These are phyloP conservation scores for Coffea humblotiana DNA, from an alignment of 305 asterid genomes.

Conservation along the genomic window DNA sequence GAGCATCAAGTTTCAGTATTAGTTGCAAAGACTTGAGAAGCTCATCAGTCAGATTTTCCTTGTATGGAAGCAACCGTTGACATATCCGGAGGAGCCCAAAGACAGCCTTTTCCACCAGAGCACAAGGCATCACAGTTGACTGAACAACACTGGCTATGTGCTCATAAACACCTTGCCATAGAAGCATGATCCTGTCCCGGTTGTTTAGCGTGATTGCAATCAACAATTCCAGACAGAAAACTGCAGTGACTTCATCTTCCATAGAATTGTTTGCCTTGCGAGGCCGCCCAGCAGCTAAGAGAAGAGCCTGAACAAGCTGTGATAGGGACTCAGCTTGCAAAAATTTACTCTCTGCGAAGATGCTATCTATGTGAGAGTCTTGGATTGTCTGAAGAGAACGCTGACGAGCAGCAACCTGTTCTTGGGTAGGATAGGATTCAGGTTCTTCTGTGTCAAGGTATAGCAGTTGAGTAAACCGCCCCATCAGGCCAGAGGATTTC, in stretches of 20 bases:
- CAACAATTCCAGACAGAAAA: conserved; percentile 83
- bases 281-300: conserved; percentile 62
- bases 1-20: conserved; percentile 86
- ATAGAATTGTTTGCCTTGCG: conserved; percentile 49
- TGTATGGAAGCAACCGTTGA: conserved; percentile 92
- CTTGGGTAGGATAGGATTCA: conserved; percentile 74
- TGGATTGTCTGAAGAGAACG: conserved; percentile 69
- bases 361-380: conserved; percentile 75
- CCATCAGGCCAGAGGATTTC: conserved; percentile 82
- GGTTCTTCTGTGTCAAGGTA: conserved; percentile 86
- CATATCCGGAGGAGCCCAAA: conserved; percentile 92
- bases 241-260: conserved; percentile 77
- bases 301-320: conserved; percentile 82
- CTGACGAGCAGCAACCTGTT: conserved; percentile 81
- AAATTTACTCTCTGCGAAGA: conserved; percentile 91
- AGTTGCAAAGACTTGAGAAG: conserved; percentile 90
- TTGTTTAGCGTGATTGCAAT: conserved; percentile 84
- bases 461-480: conserved; percentile 78
- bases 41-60: conserved; percentile 86
- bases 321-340: conserved; percentile 82
- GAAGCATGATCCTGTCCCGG: conserved; percentile 86
- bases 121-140: conserved; percentile 80
- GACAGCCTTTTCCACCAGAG: conserved; percentile 88
- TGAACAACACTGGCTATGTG: conserved; percentile 81
- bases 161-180: conserved; percentile 91